These are phyloP conservation scores for Leptomonas pyrrhocoris DNA, from an alignment of 208 protist species.

Conservation along the genomic window DNA sequence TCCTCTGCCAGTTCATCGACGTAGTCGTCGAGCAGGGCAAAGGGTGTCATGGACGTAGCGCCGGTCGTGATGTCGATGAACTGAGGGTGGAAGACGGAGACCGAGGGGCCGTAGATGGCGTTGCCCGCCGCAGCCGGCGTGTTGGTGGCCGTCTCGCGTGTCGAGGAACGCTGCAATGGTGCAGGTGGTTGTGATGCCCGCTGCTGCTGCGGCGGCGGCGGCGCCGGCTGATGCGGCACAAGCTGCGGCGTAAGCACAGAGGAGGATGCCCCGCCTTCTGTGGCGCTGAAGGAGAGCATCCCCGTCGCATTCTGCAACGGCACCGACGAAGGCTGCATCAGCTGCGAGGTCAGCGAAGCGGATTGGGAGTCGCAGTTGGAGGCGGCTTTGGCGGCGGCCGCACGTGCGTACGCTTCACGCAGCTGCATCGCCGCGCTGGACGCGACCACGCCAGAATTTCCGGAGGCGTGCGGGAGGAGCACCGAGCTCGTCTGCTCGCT, in stretches of 20 bases:
- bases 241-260: background rate
- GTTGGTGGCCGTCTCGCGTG: conserved; percentile 4
- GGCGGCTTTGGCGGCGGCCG: conserved; percentile 14
- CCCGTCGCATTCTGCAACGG: background rate
- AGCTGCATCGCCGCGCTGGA: conserved; percentile 23
- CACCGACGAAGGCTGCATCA: conserved; percentile 3
- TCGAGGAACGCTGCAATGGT: background rate
- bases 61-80: conserved; percentile 72
- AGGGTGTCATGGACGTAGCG: conserved; percentile 55
- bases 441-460: background rate
- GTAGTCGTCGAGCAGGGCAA: conserved; percentile 38
- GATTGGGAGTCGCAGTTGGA: background rate
- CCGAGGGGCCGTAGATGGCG: conserved; percentile 44
- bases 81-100: conserved; percentile 41
- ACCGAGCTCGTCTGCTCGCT: background rate
- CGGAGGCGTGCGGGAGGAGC: background rate
- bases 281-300: background rate
- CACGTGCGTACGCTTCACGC: conserved; percentile 33
- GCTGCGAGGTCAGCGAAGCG: conserved; percentile 8
- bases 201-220: background rate
- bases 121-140: background rate
- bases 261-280: background rate
- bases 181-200: background rate
- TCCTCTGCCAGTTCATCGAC: conserved; percentile 4
- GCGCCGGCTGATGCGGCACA: background rate